Evolutionary conservation across 176 grass and related monocot genomes (phyloP).

Genomic region (Triticum turgidum): DNA sequence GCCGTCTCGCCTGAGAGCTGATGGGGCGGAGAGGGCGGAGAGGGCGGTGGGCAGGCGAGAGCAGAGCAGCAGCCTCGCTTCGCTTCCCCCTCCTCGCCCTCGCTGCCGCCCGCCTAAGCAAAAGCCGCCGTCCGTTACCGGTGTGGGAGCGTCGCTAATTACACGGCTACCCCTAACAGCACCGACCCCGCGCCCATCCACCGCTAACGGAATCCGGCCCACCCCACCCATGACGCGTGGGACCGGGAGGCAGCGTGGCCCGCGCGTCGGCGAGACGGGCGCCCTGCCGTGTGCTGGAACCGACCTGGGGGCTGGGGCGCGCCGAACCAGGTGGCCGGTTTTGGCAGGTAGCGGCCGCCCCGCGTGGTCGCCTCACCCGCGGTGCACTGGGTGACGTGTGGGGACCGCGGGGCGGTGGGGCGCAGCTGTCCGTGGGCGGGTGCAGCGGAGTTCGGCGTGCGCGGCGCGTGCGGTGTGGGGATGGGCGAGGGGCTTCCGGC

Average conservation of each 20-base stretch:
- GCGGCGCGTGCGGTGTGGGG: not conserved
- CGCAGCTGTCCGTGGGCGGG: not conserved
- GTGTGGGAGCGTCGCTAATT: not conserved
- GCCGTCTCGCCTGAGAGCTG: not conserved
- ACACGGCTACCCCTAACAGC: not conserved
- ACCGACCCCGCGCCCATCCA: not conserved
- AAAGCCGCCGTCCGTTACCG: not conserved
- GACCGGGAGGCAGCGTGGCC: accelerated
- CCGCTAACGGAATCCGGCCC: not conserved
- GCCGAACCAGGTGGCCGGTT: not conserved
- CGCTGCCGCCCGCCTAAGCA: constrained; percentile 15
- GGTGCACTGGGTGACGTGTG: not conserved
- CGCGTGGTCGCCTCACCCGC: not conserved
- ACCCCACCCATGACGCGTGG: not conserved
- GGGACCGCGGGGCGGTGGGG: not conserved
- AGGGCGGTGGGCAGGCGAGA: not conserved
- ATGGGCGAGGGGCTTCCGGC: not conserved
- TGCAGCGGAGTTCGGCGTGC: too few species aligned
- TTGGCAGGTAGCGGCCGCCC: not conserved
- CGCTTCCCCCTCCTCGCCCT: not conserved
- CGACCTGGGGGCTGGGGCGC: not conserved
- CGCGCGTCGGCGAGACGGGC: not conserved
- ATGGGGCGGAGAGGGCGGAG: not conserved
- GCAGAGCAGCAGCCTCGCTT: not conserved
- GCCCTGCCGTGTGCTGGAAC: not conserved